A percentile compares a stretch with the other conserved stretches of the same genome.
Conservation (phyloP, 2,329 filamentous ascomycete genomes). For the Cladosporium sphaerospermum region DNA sequence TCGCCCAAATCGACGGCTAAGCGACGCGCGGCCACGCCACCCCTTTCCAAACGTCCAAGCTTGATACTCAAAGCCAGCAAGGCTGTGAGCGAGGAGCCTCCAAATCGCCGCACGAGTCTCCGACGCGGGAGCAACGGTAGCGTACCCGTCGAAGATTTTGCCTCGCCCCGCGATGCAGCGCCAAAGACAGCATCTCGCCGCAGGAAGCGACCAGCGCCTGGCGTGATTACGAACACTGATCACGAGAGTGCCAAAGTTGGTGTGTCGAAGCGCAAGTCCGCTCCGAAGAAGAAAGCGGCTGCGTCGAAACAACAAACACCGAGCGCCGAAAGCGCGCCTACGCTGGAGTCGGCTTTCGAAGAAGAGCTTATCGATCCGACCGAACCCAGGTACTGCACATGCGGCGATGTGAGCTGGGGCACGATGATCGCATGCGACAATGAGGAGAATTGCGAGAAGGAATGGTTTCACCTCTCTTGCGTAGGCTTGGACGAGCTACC, state of each 20-base stretch:
- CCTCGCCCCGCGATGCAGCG: constrained; percentile 13
- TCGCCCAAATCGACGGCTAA: constrained; percentile 20
- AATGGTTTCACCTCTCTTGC: constrained; percentile 82
- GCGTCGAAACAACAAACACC: constrained; percentile 11
- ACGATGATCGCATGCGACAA: constrained; percentile 82
- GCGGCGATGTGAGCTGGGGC: constrained; percentile 73
- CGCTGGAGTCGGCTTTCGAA: constrained; percentile 5
- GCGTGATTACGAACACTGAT: constrained; percentile 54
- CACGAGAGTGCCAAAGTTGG: constrained; percentile 59
- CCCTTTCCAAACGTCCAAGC: constrained; percentile 22
- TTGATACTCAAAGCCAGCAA: constrained; percentile 38
- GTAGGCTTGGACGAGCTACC: constrained; percentile 64
- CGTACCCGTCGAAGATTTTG: constrained; percentile 12
- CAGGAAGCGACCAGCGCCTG: constrained; percentile 64
- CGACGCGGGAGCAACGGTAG: constrained; percentile 37
- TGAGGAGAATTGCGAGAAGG: constrained; percentile 67
- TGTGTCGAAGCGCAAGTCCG: constrained; percentile 65
- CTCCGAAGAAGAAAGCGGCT: constrained; percentile 55
- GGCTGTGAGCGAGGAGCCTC: constrained; percentile 45
- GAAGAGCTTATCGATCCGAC: constrained; percentile 59
- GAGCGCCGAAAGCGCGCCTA: neutral
- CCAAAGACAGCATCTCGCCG: constrained; percentile 39
- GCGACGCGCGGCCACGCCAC: constrained; percentile 24
- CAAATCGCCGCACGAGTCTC: constrained; percentile 34
- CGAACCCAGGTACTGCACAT: constrained; percentile 71